Percentiles rank a stretch among this genome's conserved stretches.
These are phyloP conservation scores for Barnettozyma californica DNA, from an alignment of 805 yeast genomes.

Conservation along the genomic window DNA sequence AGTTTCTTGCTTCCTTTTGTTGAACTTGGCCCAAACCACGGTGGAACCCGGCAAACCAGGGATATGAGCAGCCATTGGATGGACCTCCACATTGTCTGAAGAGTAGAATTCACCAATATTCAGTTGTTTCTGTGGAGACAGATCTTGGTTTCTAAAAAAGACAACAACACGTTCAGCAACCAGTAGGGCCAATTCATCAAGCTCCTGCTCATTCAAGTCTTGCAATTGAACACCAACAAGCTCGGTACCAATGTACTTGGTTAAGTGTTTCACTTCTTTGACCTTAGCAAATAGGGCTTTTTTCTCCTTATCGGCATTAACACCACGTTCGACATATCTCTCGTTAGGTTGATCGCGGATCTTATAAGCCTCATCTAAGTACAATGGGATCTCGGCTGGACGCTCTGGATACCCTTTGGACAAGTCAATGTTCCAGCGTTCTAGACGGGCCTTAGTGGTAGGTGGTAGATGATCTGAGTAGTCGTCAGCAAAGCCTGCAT, in stretches of 20 bases:
- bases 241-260: constrained; percentile 45
- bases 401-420: constrained; percentile 35
- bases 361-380: constrained; percentile 34
- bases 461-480: not conserved
- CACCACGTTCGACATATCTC: constrained; percentile 31
- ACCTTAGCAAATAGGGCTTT: constrained; percentile 36
- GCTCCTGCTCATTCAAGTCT: constrained; percentile 37
- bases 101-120: constrained; percentile 44
- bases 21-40: constrained; percentile 20
- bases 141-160: constrained; percentile 43
- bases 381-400: constrained; percentile 34
- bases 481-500: not conserved
- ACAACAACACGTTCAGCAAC: constrained; percentile 46
- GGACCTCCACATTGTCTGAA: constrained; percentile 32
- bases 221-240: constrained; percentile 40
- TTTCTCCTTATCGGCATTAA: constrained; percentile 37
- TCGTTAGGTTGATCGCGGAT: constrained; percentile 30
- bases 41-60: constrained; percentile 24
- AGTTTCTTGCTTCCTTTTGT: constrained; percentile 26
- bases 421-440: constrained; percentile 28
- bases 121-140: constrained; percentile 38
- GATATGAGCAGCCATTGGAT: constrained; percentile 32
- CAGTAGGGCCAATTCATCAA: constrained; percentile 41
- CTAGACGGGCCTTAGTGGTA: not conserved
- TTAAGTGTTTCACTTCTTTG: constrained; percentile 35